Base-by-base conservation (phyloP, 1,284 basidiomycete genomes). In the Baeospora myosura region DNA sequence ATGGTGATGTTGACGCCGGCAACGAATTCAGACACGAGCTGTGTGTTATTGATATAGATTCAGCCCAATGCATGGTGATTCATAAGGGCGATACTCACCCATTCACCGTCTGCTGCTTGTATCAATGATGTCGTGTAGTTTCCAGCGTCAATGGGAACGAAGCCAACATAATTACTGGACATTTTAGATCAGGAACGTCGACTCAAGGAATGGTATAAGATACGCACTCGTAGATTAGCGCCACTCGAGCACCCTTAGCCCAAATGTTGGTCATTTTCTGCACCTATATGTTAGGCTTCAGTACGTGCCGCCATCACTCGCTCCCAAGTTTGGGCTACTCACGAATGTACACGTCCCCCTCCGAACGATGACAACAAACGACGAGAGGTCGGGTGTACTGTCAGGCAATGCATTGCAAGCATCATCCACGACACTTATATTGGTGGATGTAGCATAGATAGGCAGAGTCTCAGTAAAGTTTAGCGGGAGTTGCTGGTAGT, bases 381-480 rank as follows among this genome's bases (percentile, higher is more conserved):
- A 42, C n/a, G 64, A 62, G 1, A 76, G 58, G 49, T 74, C 63
- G 0, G 72, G 73, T 0, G 69, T 74, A 30, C 46, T 52, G 20
- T 58, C 62, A 3, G 73, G 71, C 1, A 76, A 59, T 1, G 71
- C 58, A 44, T 63, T 52, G 59, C 74, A 76, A 1, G 72, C 73
- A 47, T 76, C 74, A 47, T 68, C 59, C 0, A 54, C 51, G 11
- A 68, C 54, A 4, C 67, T 65, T 2, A 64, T 62, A 41, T 69
- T 62, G 17, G 61, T 71, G 23, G 68, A 70, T 4, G 61, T 66
- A 0, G 62, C 68, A 38, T 61, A 74, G 25, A 74, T 62, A 0
- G 70, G 70, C 3, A 62, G 46, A 1, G 62, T 51, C 2, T 49
- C 58, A 3, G 52, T 56, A 10, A 69, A 46, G 0, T 58, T 53